Base-by-base conservation (phyloP, 2,329 filamentous ascomycete species). In the Penicillium sp. region DNA sequence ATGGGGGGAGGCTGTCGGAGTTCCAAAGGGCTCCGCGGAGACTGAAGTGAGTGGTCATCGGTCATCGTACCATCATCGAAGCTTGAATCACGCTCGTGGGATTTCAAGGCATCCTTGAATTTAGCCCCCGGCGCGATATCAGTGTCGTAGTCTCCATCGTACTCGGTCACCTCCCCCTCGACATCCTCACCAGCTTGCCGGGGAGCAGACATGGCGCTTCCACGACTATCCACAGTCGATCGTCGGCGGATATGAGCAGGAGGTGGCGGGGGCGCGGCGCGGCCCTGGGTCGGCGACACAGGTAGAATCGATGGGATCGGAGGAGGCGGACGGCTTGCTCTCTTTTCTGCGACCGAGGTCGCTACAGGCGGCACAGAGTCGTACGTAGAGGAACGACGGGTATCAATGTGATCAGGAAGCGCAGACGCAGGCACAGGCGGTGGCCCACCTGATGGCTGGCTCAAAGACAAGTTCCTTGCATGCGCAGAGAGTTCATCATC, bases 111-210 rank as follows among this genome's bases (percentile, higher is more conserved):
- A 70, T 95, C 91, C 69, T 95, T 96, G 68, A 95, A 89, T 46
- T 87, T 88, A n/a, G 82, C 89, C 8, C 88, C 85, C n/a, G 90
- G 88, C 1, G 86, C 90, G 63, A 97, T 97, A 65, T 97, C 93
- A 6, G 93, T 97, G 59, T 97, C 93, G 65, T 97, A 97, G 63
- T 97, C 93, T 6, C 91, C 93, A 64, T 98, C 93, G 62, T 97
- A 97, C 63, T 96, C 91, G 0, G 89, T 94, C 27, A 89, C 79
- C 61, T 94, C 89, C 49, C 86, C 88, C 49, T 86, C 85, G 22
- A 82, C 84, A 11, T 85, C 84, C 32, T 78, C 71, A 72, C 77
- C 50, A 73, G 73, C 47, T 71, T 51, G 76, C 62, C 44, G 69
- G 44, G 70, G 69, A 13, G 77, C 71, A 10, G 74, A 70, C 9